Base-by-base conservation (phyloP, 2,329 filamentous ascomycete genomes). In the Xylariales sp. region DNA sequence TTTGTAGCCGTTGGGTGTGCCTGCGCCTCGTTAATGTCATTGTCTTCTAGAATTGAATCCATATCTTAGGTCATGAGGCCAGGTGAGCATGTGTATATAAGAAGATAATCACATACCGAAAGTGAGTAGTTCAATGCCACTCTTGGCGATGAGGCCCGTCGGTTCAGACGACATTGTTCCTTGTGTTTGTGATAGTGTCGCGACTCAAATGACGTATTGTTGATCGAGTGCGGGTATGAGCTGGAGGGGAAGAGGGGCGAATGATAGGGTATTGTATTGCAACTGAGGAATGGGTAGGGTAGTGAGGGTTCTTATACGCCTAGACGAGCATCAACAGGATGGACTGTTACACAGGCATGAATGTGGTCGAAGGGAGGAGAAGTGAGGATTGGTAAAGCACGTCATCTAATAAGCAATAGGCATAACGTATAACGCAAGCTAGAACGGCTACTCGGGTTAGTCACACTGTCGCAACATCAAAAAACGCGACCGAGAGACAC, bases 121-220 rank as follows among this genome's bases (percentile, higher is more conserved):
- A 0, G 88, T 91, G 39, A 91, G 80, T 67, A 90, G 84, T 80
- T 91, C 89, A 69, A 91, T 88, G 78, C 89, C 89, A 59, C 85
- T 86, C 71, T 83, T 87, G 73, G 87, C 88, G 71, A 88, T 86
- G 66, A 89, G 81, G 64, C 88, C 87, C 5, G 83, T 87, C 16
- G 86, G 85, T 63, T 81, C 78, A n/a, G 78, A 41, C n/a, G 53
- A 69, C 78, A 80, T 80, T 1, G 74, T 71, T 57, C 63, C 52
- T 34, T 70, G 55, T 69, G 62, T 63, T 55, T 55, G 59, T 28
- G 61, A 10, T 62, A 10, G 39, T 32, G 14, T 45, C 16, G 39
- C 10, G n/a, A n/a, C n/a, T 55, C 36, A 30, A 28, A 43, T 0
- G 16, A 10, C 10, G 39, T 56, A n/a, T n/a, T 45, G 5, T 45